phyloP scores from a whole-genome alignment of 225 moss, liverwort and hornwort species.

The Pseudisothecium myosuroides region DNA sequence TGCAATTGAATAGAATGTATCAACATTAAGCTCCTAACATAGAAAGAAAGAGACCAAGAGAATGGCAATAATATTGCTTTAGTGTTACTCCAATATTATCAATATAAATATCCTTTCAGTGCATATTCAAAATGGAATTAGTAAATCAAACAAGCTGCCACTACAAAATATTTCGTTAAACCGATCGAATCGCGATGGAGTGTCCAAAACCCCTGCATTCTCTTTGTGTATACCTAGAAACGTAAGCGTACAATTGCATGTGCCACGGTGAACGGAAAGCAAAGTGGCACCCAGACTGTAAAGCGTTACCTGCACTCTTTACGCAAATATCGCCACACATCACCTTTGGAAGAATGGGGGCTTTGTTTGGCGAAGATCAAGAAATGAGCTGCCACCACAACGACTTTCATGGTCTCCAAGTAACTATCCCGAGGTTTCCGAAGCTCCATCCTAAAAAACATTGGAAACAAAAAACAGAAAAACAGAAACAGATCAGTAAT shows the following conservation, averaged over 20 bases:
- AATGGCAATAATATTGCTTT: background rate
- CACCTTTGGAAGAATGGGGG: conserved; percentile 30
- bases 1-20: background rate
- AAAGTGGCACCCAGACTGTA: background rate
- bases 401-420: conserved; percentile 42
- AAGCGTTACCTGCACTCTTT: conserved; percentile 37
- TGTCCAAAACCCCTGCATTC: background rate
- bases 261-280: background rate
- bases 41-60: background rate
- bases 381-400: conserved; percentile 49
- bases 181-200: background rate
- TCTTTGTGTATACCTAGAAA: background rate
- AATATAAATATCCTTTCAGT: background rate
- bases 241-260: background rate
- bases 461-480: background rate
- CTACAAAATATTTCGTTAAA: background rate
- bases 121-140: background rate
- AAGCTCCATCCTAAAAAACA: conserved; percentile 33
- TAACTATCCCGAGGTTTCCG: conserved; percentile 27
- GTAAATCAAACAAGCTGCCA: background rate
- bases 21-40: background rate
- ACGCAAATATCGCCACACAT: conserved; percentile 49
- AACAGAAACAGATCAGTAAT: background rate
- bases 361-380: conserved; percentile 43
- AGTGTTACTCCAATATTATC: background rate